Percentiles rank a stretch among this genome's conserved stretches.
phyloP scores from a whole-genome alignment of 2,329 filamentous ascomycete species.

The Clonostachys chloroleuca region DNA sequence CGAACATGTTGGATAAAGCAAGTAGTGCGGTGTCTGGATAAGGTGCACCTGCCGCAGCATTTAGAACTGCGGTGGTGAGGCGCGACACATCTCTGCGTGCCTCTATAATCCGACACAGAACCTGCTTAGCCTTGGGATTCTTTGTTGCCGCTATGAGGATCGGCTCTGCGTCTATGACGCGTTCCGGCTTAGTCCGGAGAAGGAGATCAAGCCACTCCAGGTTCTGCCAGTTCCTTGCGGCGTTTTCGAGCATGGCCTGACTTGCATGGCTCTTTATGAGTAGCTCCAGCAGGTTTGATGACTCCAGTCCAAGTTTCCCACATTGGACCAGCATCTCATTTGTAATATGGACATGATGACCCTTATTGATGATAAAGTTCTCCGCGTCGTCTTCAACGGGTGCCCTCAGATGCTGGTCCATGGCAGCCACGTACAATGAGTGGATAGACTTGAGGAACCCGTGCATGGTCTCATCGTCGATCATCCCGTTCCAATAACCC shows the following conservation, averaged over 20 bases:
- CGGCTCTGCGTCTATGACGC: neutral
- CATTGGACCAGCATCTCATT: neutral
- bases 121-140: neutral
- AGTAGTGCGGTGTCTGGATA: no score
- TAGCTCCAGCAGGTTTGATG: neutral
- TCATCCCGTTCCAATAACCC: neutral
- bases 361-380: neutral
- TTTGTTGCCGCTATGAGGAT: neutral
- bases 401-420: neutral
- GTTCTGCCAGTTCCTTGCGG: neutral
- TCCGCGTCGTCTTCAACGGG: neutral
- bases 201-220: neutral
- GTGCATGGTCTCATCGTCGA: neutral
- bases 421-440: neutral
- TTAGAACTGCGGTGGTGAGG: no score
- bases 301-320: neutral
- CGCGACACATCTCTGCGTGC: no score
- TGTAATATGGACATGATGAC: neutral
- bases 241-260: neutral
- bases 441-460: neutral
- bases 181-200: neutral
- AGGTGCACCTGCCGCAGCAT: no score
- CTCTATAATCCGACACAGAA: no score
- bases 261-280: neutral
- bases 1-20: no score